Percentiles rank a stretch among this genome's conserved stretches.
phyloP scores from a whole-genome alignment of 2,329 filamentous ascomycete species.

The Fusarium xyrophilum region DNA sequence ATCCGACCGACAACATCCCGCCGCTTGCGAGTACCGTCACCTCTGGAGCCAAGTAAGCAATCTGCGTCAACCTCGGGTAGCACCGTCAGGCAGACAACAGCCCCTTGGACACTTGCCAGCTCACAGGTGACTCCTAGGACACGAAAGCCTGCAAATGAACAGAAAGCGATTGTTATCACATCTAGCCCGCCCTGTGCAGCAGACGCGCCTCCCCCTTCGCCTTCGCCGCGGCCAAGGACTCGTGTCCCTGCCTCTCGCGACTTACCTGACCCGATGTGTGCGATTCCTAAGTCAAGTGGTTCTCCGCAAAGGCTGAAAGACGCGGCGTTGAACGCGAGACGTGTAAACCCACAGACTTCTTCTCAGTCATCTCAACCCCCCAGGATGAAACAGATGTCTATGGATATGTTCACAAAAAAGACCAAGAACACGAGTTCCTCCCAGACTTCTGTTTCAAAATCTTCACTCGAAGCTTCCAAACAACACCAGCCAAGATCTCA shows the following conservation, averaged over 20 bases:
- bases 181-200: conserved; percentile 50
- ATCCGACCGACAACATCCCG: conserved; percentile 15
- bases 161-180: conserved; percentile 53
- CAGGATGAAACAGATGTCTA: conserved; percentile 46
- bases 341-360: not conserved
- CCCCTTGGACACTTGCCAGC: conserved; percentile 51
- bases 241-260: conserved; percentile 21
- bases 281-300: conserved; percentile 33
- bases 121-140: conserved; percentile 54
- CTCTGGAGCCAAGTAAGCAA: conserved; percentile 49
- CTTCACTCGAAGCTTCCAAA: not conserved
- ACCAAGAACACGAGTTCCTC: conserved; percentile 4
- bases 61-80: conserved; percentile 36
- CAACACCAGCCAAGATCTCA: not conserved
- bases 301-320: conserved; percentile 32
- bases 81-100: conserved; percentile 29
- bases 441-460: conserved; percentile 9
- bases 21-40: conserved; percentile 38
- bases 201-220: conserved; percentile 43
- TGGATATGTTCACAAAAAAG: conserved; percentile 42
- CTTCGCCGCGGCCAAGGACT: conserved; percentile 31
- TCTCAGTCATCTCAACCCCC: conserved; percentile 11
- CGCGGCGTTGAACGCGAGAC: not conserved
- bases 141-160: conserved; percentile 34
- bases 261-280: conserved; percentile 38